phyloP scores from a whole-genome alignment of 768 basidiomycete species.

The Chiua virens region DNA sequence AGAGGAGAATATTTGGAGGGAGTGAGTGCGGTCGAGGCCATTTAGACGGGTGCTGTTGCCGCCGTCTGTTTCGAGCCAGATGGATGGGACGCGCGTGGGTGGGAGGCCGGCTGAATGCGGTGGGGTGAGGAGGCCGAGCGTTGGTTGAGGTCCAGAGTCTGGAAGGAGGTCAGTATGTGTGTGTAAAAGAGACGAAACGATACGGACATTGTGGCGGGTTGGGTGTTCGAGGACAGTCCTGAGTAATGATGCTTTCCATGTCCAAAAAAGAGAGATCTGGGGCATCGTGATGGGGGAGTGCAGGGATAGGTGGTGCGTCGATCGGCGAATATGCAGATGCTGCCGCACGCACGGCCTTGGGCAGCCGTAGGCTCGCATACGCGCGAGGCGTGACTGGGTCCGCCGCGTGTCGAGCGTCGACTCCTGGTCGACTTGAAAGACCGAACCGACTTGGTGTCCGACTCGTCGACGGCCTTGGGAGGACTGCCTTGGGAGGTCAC shows the following conservation, averaged over 20 bases:
- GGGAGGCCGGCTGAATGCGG: slow-evolving; percentile 24
- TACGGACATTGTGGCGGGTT: slow-evolving; percentile 19
- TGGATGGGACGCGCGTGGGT: slow-evolving; percentile 40
- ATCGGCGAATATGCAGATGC: slow-evolving; percentile 35
- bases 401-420: slow-evolving; percentile 23
- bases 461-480: slow-evolving; percentile 1
- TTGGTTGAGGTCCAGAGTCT: slow-evolving; percentile 23
- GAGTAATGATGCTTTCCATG: slow-evolving; percentile 28
- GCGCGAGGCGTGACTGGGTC: slow-evolving; percentile 37
- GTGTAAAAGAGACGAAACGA: background rate
- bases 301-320: slow-evolving; percentile 31
- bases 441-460: slow-evolving; percentile 25
- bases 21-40: slow-evolving; percentile 21
- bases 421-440: slow-evolving; percentile 28
- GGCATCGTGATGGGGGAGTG: slow-evolving; percentile 14
- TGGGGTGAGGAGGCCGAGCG: slow-evolving; percentile 13
- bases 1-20: slow-evolving; percentile 21
- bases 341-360: slow-evolving; percentile 34
- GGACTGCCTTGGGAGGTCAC: slow-evolving; percentile 8
- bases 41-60: slow-evolving; percentile 6
- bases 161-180: background rate
- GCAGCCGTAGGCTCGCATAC: slow-evolving; percentile 69
- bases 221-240: slow-evolving; percentile 30
- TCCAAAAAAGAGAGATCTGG: slow-evolving; percentile 34
- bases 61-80: slow-evolving; percentile 50